Evolutionary conservation across 305 asterid species (phyloP).

Genomic region (Rubia occidens): DNA sequence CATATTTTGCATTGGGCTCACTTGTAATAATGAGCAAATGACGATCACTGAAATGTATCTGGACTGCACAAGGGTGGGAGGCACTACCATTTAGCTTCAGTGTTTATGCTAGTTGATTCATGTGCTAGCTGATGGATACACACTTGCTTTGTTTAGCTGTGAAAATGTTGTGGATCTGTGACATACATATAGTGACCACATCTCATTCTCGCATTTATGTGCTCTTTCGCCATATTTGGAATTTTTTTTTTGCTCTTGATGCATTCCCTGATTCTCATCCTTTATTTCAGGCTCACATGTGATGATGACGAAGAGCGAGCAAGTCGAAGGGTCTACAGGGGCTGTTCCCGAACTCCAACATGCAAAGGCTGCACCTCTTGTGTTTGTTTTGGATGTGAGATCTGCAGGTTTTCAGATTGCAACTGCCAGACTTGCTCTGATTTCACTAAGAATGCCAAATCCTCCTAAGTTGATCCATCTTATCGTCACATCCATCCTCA

Average conservation of each 20-base stretch:
- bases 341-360: conserved; percentile 36
- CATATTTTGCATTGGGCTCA: neutral
- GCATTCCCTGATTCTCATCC: neutral
- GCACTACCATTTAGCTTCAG: neutral
- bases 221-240: neutral
- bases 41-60: neutral
- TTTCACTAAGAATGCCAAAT: conserved; percentile 35
- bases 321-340: conserved; percentile 41
- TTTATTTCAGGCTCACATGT: conserved; percentile 32
- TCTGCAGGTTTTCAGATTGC: conserved; percentile 43
- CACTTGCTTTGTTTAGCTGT: neutral
- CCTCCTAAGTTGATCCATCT: conserved; percentile 16
- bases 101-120: neutral
- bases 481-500: conserved; percentile 6
- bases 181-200: neutral
- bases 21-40: neutral
- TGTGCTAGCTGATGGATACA: neutral
- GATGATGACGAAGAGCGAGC: conserved; percentile 46
- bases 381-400: conserved; percentile 44
- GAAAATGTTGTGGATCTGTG: neutral
- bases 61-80: neutral
- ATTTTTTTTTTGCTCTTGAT: neutral
- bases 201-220: neutral
- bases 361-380: conserved; percentile 54
- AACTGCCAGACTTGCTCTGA: conserved; percentile 45